Percentiles rank a stretch among this genome's conserved stretches.
These are phyloP conservation scores for Kluyveromyces sp. DNA, from an alignment of 1,139 yeast species.

Conservation along the genomic window DNA sequence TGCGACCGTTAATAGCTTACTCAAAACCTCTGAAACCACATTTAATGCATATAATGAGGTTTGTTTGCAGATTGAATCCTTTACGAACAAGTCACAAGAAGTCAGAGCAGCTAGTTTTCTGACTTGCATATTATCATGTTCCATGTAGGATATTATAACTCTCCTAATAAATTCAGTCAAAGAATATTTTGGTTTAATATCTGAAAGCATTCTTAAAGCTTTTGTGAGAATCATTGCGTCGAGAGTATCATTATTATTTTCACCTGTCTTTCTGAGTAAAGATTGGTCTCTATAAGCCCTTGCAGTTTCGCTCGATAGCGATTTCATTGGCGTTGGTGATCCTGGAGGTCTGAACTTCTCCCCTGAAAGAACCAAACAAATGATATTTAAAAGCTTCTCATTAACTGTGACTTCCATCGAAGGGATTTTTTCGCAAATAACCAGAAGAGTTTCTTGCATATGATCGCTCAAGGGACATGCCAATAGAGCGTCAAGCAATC, in stretches of 20 bases:
- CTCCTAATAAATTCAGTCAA: slow-evolving; percentile 81
- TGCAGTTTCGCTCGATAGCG: slow-evolving; percentile 62
- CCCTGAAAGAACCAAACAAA: slow-evolving; percentile 76
- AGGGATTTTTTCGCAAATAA: slow-evolving; percentile 67
- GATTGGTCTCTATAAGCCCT: slow-evolving; percentile 68
- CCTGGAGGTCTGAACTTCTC: slow-evolving; percentile 81
- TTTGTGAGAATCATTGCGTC: slow-evolving; percentile 30
- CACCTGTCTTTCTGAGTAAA: slow-evolving; percentile 50
- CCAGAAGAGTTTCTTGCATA: slow-evolving; percentile 66
- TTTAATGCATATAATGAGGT: slow-evolving; percentile 76
- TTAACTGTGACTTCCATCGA: slow-evolving; percentile 69
- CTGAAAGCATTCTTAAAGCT: slow-evolving; percentile 52
- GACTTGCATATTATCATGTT: slow-evolving; percentile 70
- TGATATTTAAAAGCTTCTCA: slow-evolving; percentile 61
- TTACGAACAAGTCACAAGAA: slow-evolving; percentile 67
- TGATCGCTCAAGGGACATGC: slow-evolving; percentile 76
- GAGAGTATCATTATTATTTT: slow-evolving; percentile 26
- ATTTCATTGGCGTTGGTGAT: slow-evolving; percentile 55
- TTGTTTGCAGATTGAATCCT: slow-evolving; percentile 80
- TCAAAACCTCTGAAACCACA: slow-evolving; percentile 80
- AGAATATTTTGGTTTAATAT: slow-evolving; percentile 68
- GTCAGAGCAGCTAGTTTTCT: slow-evolving; percentile 81
- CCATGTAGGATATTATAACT: slow-evolving; percentile 74
- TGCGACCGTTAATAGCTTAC: slow-evolving; percentile 70
- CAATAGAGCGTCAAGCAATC: slow-evolving; percentile 70